Percentiles rank a stretch among this genome's conserved stretches.
These are phyloP conservation scores for Colletotrichum sp. DNA, from an alignment of 2,329 filamentous ascomycete species.

Conservation along the genomic window DNA sequence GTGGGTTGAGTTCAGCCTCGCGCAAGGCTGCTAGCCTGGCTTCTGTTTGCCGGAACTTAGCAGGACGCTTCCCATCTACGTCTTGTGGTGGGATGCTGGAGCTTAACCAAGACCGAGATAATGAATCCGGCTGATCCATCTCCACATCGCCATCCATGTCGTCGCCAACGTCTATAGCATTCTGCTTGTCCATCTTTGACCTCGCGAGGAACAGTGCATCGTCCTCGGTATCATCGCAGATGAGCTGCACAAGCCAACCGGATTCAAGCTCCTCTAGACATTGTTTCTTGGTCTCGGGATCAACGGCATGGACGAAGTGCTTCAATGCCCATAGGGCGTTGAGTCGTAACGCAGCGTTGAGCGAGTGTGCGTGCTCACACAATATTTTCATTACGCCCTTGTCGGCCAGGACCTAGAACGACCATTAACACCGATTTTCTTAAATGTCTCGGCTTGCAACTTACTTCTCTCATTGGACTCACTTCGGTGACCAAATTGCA, in stretches of 20 bases:
- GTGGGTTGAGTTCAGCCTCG: slow-evolving; percentile 72
- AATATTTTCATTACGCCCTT: slow-evolving; percentile 77
- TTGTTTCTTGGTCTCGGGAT: slow-evolving; percentile 74
- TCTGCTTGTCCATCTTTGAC: slow-evolving; percentile 32
- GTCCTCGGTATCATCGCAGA: slow-evolving; percentile 68
- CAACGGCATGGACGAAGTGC: slow-evolving; percentile 79
- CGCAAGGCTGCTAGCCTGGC: slow-evolving; percentile 56
- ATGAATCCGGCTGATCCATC: slow-evolving; percentile 55
- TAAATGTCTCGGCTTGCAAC: slow-evolving; percentile 33
- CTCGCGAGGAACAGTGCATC: slow-evolving; percentile 48
- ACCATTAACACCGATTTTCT: neutral
- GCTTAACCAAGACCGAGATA: slow-evolving; percentile 27
- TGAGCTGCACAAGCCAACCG: slow-evolving; percentile 80
- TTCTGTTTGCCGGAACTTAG: slow-evolving; percentile 54
- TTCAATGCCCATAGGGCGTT: slow-evolving; percentile 95
- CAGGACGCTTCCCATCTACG: slow-evolving; percentile 32
- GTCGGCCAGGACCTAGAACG: slow-evolving; percentile 69
- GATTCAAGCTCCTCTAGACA: slow-evolving; percentile 80
- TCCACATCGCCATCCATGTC: slow-evolving; percentile 65
- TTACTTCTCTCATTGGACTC: slow-evolving; percentile 87
- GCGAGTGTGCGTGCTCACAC: slow-evolving; percentile 83
- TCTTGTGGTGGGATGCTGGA: slow-evolving; percentile 21
- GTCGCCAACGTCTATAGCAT: slow-evolving; percentile 31
- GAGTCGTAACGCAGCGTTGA: slow-evolving; percentile 78
- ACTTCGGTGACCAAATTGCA: slow-evolving; percentile 88